Conservation (phyloP, 2,329 filamentous ascomycete genomes). For the Xylaria sp. region DNA sequence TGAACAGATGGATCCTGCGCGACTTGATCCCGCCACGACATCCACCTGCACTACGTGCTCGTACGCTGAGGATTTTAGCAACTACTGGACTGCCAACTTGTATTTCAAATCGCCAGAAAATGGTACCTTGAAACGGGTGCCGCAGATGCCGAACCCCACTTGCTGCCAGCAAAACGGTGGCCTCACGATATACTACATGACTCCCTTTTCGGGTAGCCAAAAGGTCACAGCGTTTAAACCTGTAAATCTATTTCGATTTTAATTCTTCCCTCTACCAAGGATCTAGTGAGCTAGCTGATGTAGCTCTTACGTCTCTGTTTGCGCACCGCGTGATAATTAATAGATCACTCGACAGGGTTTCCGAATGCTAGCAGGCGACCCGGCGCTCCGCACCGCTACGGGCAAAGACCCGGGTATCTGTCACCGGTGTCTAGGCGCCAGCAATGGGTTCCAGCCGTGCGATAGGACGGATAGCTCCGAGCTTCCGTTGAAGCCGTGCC, state of each 20-base stretch:
- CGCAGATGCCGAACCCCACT: conserved; percentile 49
- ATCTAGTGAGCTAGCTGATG: conserved; percentile 2
- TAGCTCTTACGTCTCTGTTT: background rate
- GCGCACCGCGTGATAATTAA: conserved; percentile 15
- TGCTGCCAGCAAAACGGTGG: conserved; percentile 50
- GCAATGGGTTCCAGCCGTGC: conserved; percentile 40
- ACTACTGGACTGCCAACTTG: conserved; percentile 52
- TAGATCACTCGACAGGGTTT: conserved; percentile 50
- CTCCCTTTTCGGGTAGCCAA: conserved; percentile 44
- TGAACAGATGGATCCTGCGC: conserved; percentile 40
- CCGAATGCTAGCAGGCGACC: conserved; percentile 57
- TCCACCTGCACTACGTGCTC: conserved; percentile 54
- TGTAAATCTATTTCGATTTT: conserved; percentile 34
- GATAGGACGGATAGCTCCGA: conserved; percentile 48
- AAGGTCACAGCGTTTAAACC: conserved; percentile 58
- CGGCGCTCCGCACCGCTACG: conserved; percentile 52
- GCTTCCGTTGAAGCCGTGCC: conserved; percentile 36
- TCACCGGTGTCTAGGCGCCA: conserved; percentile 27
- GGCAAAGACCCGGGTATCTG: conserved; percentile 42
- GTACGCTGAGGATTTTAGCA: conserved; percentile 51
- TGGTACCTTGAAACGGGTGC: conserved; percentile 52
- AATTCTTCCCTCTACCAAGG: background rate
- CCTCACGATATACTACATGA: conserved; percentile 58
- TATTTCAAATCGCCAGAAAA: conserved; percentile 50
- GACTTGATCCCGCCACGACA: conserved; percentile 37